phyloP scores from a whole-genome alignment of 2,329 filamentous ascomycete genomes.

The Coniochaeta hoffmannii region DNA sequence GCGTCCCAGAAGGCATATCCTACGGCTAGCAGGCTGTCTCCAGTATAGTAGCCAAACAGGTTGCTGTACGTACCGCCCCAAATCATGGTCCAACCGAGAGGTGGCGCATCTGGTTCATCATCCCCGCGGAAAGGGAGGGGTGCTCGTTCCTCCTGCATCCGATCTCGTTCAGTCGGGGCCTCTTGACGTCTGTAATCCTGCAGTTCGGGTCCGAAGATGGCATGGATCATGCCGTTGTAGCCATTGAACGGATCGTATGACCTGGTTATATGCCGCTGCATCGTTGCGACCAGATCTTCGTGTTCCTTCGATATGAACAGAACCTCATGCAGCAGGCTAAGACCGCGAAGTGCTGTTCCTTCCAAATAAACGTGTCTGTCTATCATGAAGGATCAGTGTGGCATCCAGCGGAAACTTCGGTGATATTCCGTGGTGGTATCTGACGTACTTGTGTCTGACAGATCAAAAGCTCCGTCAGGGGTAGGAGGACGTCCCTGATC shows the following conservation, averaged over 20 bases:
- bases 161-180: not conserved
- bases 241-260: not conserved
- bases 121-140: constrained; percentile 9
- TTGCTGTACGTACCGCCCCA: constrained; percentile 14
- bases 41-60: constrained; percentile 10
- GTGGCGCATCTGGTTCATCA: constrained; percentile 6
- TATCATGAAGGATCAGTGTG: not conserved
- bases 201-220: not conserved
- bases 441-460: not conserved
- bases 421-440: not conserved
- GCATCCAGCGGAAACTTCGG: not conserved
- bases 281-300: constrained; percentile 20
- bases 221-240: not conserved
- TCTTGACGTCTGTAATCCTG: not conserved
- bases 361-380: not conserved
- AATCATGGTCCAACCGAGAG: constrained; percentile 13
- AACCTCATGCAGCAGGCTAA: constrained; percentile 1
- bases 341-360: not conserved
- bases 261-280: constrained; percentile 13
- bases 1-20: constrained; percentile 18
- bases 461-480: constrained; percentile 4
- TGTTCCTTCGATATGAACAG: constrained; percentile 4
- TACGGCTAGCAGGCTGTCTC: constrained; percentile 5
- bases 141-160: constrained; percentile 3
- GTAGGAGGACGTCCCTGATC: constrained; percentile 1